Evolutionary conservation across 1,139 yeast species (phyloP), one percentile per base, ranked within the genome.

Genomic region (Protomyces inouyei): DNA sequence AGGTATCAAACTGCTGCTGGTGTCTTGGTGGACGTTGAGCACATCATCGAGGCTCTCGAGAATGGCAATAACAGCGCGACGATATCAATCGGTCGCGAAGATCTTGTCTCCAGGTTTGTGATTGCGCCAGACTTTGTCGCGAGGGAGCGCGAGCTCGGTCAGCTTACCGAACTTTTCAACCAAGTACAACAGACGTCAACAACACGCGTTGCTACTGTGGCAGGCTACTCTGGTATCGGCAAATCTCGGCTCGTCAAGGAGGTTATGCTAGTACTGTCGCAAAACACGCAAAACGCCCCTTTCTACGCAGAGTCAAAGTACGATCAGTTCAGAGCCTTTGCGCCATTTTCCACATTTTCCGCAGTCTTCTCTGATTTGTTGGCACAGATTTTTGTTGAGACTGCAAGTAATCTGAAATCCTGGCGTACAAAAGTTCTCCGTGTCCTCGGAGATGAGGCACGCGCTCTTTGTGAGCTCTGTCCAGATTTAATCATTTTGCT

Each of bases 171-270:
- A 8, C 54, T 32, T 10, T 61, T 40, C 32, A 38, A 51, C 6
- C 55, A 37, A 9, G 25, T 61, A 12, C 51, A n/a, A 10, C 16
- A 40, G 23, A 54, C 61, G 35, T 52, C 59, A 32, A 35, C 16
- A 3, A 25, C 61, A 14, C 38, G 54, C 48, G 57, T 61, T 3
- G 65, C 57, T 6, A 23, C 48, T 37, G 53, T 61, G 45, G 53
- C 54, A 3, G 65, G 65, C 46, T 61, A 55, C 28, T 61, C 61
- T 9, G 65, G 65, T 18, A 40, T 61, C 12, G 65, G 65, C 36
- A 61, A 61, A 32, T 55, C 61, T n/a, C 43, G 65, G 14, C 46
- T 61, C 46, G 48, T 56, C 45, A 51, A 38, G 35, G 65, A 61
- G 32, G 45, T 61, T 3, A 28, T 55, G 8, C 28, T 12, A 18